These are phyloP conservation scores for Cystobasidiaceae sp. DNA, from an alignment of 1,284 basidiomycete genomes.

Conservation along the genomic window DNA sequence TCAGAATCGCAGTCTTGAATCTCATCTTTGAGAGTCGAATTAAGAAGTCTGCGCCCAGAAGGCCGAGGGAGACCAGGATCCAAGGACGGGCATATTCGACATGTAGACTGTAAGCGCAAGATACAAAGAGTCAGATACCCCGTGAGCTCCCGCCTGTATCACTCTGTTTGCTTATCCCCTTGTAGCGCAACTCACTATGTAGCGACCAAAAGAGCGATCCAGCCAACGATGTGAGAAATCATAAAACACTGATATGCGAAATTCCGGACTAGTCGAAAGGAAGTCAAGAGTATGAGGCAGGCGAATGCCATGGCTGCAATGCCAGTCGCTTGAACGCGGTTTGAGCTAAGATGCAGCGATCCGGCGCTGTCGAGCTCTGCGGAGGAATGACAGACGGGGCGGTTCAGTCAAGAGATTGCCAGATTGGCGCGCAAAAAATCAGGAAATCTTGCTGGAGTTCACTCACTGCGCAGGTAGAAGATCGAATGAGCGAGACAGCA, in stretches of 20 bases:
- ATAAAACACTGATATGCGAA: constrained; percentile 37
- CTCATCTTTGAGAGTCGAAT: constrained; percentile 32
- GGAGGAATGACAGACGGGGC: background rate
- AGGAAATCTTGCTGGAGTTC: background rate
- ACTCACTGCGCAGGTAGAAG: constrained; percentile 26
- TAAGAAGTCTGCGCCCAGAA: constrained; percentile 20
- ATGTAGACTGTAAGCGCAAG: constrained; percentile 18
- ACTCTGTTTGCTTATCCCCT: too few relatives aligned
- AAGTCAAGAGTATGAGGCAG: constrained; percentile 26
- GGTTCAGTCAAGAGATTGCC: background rate
- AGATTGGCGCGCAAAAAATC: background rate
- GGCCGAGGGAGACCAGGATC: constrained; percentile 18
- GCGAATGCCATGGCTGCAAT: constrained; percentile 1
- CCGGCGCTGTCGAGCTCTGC: constrained; percentile 4
- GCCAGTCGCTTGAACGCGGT: constrained; percentile 16
- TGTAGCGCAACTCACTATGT: constrained; percentile 14
- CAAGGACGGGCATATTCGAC: constrained; percentile 30
- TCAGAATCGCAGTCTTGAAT: constrained; percentile 12
- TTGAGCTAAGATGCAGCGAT: background rate
- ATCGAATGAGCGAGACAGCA: constrained; percentile 45
- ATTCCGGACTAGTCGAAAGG: constrained; percentile 28
- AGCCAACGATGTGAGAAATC: constrained; percentile 34
- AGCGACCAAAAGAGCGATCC: constrained; percentile 33
- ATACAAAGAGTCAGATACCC: background rate
- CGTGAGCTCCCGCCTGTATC: too few relatives aligned